Percentiles rank a stretch among this genome's conserved stretches.
Conservation (phyloP, 371 early-diverging fungal species). For the Capniomyces stellatus region DNA sequence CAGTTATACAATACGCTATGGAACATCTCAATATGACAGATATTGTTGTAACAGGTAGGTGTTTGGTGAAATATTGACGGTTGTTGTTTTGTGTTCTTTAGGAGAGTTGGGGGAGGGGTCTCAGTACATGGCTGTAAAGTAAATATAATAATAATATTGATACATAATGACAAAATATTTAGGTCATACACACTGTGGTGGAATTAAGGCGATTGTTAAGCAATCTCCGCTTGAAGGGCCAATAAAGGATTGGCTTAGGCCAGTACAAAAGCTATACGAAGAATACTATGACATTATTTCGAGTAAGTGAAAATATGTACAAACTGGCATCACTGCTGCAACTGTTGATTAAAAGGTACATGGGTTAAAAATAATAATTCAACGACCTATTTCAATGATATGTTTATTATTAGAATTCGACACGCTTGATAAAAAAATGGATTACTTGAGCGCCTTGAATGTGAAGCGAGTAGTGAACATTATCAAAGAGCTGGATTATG, state of each 20-base stretch:
- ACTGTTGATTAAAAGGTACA: no score
- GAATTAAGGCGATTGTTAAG: conserved; percentile 43
- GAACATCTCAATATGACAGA: conserved; percentile 79
- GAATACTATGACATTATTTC: conserved; percentile 31
- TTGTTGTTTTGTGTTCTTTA: not conserved
- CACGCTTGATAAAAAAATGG: no score
- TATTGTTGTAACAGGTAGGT: conserved; percentile 61
- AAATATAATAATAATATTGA: not conserved
- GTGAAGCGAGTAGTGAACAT: conserved; percentile 51
- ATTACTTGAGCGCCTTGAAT: conserved; percentile 47
- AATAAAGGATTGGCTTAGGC: conserved; percentile 60
- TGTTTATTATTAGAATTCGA: no score
- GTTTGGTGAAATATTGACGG: not conserved
- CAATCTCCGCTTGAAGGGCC: not conserved
- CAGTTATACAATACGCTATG: conserved; percentile 84
- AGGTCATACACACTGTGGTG: conserved; percentile 75
- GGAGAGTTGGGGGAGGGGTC: not conserved
- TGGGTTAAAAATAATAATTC: no score
- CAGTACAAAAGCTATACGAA: conserved; percentile 55
- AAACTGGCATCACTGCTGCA: no score
- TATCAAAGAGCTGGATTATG: conserved; percentile 52
- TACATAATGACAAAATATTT: conserved; percentile 2
- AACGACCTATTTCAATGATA: no score
- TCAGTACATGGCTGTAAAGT: no score
- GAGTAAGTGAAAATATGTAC: no score